phyloP scores from a whole-genome alignment of 2,329 filamentous ascomycete genomes.

The Aspergillus fischeri region DNA sequence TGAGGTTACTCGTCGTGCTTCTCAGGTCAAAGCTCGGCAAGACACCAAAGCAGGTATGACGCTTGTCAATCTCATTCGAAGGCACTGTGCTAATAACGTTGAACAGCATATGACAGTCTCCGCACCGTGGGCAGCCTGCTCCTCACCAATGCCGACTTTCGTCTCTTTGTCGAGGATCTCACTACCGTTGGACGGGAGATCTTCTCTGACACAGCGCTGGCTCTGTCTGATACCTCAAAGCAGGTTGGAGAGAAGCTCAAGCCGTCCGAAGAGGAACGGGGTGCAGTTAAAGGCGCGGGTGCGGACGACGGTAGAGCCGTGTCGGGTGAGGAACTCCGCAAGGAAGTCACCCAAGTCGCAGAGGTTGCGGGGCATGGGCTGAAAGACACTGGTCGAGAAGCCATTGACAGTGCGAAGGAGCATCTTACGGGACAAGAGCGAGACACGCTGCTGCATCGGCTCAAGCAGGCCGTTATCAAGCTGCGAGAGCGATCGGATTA shows the following conservation, averaged over 20 bases:
- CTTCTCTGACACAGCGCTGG: constrained; percentile 79
- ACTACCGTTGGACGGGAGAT: constrained; percentile 76
- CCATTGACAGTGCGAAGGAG: constrained; percentile 66
- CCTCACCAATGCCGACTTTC: constrained; percentile 85
- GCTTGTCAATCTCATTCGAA: not conserved
- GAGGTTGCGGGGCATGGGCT: constrained; percentile 35
- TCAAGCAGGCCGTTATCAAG: constrained; percentile 71
- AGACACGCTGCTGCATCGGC: constrained; percentile 66
- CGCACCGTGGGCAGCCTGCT: constrained; percentile 80
- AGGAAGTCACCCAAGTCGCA: constrained; percentile 53
- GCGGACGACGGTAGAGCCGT: constrained; percentile 48
- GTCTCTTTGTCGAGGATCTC: constrained; percentile 77
- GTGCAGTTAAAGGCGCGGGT: constrained; percentile 47
- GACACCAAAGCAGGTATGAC: constrained; percentile 64
- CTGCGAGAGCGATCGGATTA: constrained; percentile 77
- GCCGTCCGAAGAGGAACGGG: constrained; percentile 59
- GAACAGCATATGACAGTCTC: constrained; percentile 70
- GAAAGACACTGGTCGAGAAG: constrained; percentile 48
- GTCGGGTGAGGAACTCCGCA: constrained; percentile 58
- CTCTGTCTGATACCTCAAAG: constrained; percentile 70
- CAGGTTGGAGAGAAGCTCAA: constrained; percentile 70
- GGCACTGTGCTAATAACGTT: constrained; percentile 3
- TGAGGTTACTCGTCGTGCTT: constrained; percentile 59
- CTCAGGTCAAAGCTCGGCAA: constrained; percentile 61
- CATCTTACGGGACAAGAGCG: constrained; percentile 70